Evolutionary conservation across 331 rosid genomes (phyloP), one percentile per base, ranked within the genome.

Genomic region (Acacia pycnantha): DNA sequence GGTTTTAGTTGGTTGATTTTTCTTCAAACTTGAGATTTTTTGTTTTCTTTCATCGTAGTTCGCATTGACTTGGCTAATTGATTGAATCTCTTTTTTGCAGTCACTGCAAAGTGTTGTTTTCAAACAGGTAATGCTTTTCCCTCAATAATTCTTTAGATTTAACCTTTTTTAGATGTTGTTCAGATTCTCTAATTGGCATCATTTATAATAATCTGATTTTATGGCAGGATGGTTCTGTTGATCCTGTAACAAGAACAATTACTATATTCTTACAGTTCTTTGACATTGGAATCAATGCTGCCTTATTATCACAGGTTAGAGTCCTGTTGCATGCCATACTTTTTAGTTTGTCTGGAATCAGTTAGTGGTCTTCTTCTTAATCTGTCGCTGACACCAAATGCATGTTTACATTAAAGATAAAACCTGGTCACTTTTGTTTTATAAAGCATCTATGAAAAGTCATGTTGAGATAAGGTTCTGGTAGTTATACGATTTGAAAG

Each of bases 101-200:
- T 95, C 99, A 79, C 84, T 95, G 83, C 99, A 95, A 87, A 95
- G 99, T 87, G 99, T 95, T 77, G 98, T 93, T 84, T 93, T 95
- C 91, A 93, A 95, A 89, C 97, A 95, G 99, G 99, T 93, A 92
- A 40, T 29, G 47, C 58, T 82, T 43, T 61, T 53, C 81, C 41
- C 77, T 66, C 56, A 21, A 40, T 40, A 22, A 74, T 79, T 67
- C 37, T 35, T 68, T 5, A 46, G 13, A 11, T 41, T 59, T 65
- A 48, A 67, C 76, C 47, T 54, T 75, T 24, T 29, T 79, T 58
- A 2, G 21, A n/a, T 51, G 46, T 41, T 58, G 35, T 29, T 69
- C 24, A 50, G 31, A 21, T 50, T 54, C 80, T 66, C 33, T 26
- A 13, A 44, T 67, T 58, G 22, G 26, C 58, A 24, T 75, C 41